Evolutionary conservation across 306 rosid species (phyloP), one percentile per base, ranked within the genome.

Genomic region (Dalbergia oliveri): DNA sequence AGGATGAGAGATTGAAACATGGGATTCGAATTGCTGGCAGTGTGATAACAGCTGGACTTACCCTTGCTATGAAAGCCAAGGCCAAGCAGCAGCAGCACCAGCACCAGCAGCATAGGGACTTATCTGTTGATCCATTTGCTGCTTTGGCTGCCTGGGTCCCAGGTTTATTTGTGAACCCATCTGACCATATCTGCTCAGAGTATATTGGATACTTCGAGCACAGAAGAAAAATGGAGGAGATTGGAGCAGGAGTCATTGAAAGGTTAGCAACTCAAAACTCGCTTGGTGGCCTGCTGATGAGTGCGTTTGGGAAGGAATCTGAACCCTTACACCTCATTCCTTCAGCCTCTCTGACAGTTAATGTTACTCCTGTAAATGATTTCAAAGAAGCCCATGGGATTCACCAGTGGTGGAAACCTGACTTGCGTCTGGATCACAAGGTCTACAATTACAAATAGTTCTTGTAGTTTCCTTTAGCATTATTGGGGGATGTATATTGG

Each of bases 331-430:
- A 95, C 79, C 94, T 91, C 61, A 88, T 95, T 91, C 98, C 99
- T 73, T 93, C 99, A 8, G 99, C 99, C 49, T 83, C 82, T 54
- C 69, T 95, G 76, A 84, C 75, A 0, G 79, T 86, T 58, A 93
- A 93, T 78, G 43, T 75, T 62, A 62, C 86, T 21, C 93, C 90
- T 56, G 61, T 88, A 5, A 76, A 37, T 80, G 92, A 89, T 80
- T 87, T 93, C 44, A 93, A 88, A 85, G 90, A 93, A 82, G 97
- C 99, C 7, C 99, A 95, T 87, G 99, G 99, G 69, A 95, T 95
- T 89, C 97, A 91, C 34, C 98, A 95, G 66, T 95, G 99, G 99
- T 91, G 98, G 99, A 78, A 79, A 84, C 89, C 94, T 11, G 87
- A 87, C 81, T 59, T 93, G 72, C 79, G 23, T 4, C 69, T 89